Base-by-base conservation (phyloP, 2,329 filamentous ascomycete genomes). In the Aureobasidium sp. region DNA sequence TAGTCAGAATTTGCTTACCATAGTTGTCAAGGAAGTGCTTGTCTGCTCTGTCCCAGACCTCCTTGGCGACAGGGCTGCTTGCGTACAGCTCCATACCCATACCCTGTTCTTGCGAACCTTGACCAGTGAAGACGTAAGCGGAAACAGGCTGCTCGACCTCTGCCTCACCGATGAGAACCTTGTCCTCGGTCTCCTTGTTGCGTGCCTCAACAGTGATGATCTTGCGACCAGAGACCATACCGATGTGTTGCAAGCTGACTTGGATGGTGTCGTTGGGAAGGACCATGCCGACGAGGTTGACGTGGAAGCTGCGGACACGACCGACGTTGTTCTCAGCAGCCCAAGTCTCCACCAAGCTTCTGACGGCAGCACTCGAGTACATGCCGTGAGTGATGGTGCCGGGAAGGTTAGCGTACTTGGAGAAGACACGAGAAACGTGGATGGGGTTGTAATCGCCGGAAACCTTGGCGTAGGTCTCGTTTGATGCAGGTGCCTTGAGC, bases 31-130 rank as follows among this genome's bases (percentile, higher is more conserved):
- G 87, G 75, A 99, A 93, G 75, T 99, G 96, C 77, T 90, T 95
- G 78, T 99, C 94, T 56, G 94, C 95, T 64, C 91, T 87, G 75
- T 97, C 94, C 94, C 94, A 99, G 57, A 99, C 94, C 70, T 96
- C 93, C 79, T 91, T 92, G 65, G 94, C 95, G 22, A 99, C 94
- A 41, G 88, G 81, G 74, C 94, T 97, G 82, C 88, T 96, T 71
- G 83, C 88, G 75, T 99, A 99, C 57, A 99, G 83, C 72, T 97
- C 94, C 94, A 99, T 99, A 77, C 94, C 94, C 94, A 99, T 99
- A 65, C 94, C 94, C 76, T 99, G 94, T 77, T 99, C 94, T 76
- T 99, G 95, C 56, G 92, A 97, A 70, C 94, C 94, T 77, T 99
- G 94, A 62, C 94, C 94, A 66, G 95, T 99, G 77, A 99, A 99